A percentile compares a stretch with the other conserved stretches of the same genome.
These are phyloP conservation scores for Yarrowia divulgata DNA, from an alignment of 805 yeast genomes.

Conservation along the genomic window DNA sequence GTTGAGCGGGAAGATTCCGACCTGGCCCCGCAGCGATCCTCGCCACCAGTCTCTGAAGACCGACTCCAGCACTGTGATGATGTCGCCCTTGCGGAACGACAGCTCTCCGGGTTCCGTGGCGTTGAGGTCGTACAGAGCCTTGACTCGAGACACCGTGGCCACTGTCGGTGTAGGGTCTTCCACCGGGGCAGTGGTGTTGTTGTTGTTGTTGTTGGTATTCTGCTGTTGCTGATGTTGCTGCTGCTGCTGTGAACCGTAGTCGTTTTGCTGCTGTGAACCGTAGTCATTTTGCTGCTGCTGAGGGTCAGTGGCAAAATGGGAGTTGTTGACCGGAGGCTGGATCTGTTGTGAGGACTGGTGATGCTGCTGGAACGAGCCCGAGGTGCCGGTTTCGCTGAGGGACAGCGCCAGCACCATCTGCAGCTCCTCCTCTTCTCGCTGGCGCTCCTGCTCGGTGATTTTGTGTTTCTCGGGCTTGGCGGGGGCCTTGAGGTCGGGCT, in stretches of 20 bases:
- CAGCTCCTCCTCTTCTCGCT: slow-evolving; percentile 78
- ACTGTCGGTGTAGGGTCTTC: slow-evolving; percentile 44
- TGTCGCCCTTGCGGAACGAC: slow-evolving; percentile 84
- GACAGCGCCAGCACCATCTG: slow-evolving; percentile 79
- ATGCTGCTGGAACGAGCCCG: slow-evolving; percentile 23
- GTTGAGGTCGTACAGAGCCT: slow-evolving; percentile 82
- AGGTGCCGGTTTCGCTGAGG: slow-evolving; percentile 59
- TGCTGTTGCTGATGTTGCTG: slow-evolving; percentile 41
- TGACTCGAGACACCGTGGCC: slow-evolving; percentile 65
- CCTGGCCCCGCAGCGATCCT: slow-evolving; percentile 79
- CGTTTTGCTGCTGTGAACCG: slow-evolving; percentile 41
- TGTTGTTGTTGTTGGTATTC: background rate
- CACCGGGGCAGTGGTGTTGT: background rate
- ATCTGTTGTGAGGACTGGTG: slow-evolving; percentile 10
- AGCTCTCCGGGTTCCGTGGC: slow-evolving; percentile 86
- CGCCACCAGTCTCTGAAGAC: slow-evolving; percentile 96
- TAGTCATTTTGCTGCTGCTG: background rate
- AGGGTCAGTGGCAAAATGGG: slow-evolving; percentile 1
- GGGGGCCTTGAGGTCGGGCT: slow-evolving; percentile 57
- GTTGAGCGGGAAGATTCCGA: slow-evolving; percentile 91
- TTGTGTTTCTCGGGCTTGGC: slow-evolving; percentile 65
- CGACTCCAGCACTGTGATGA: slow-evolving; percentile 83
- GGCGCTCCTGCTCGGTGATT: slow-evolving; percentile 56
- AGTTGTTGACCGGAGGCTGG: slow-evolving; percentile 11
- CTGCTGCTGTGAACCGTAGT: background rate